Conservation (phyloP, 768 basidiomycete genomes). For the Panaeolus cyanescens region DNA sequence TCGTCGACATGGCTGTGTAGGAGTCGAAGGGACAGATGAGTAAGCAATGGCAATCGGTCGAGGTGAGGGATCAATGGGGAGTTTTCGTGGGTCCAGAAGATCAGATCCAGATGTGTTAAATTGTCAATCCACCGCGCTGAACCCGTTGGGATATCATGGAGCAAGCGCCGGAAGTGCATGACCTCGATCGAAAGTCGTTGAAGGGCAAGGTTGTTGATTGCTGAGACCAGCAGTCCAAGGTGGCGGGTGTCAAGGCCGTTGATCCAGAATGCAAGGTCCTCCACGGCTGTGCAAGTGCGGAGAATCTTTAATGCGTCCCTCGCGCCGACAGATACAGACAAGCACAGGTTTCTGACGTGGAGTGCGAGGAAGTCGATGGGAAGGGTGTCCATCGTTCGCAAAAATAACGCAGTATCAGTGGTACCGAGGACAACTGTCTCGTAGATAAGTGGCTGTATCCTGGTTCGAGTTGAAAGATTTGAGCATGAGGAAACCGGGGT, state of each 20-base stretch:
- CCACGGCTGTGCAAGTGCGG: slow-evolving; percentile 35
- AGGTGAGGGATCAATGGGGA: slow-evolving; percentile 28
- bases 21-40: slow-evolving; percentile 33
- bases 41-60: slow-evolving; percentile 26
- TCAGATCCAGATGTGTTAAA: slow-evolving; percentile 39
- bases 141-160: slow-evolving; percentile 8
- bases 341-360: slow-evolving; percentile 39
- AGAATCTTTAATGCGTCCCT: slow-evolving; percentile 32
- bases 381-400: slow-evolving; percentile 33
- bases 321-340: slow-evolving; percentile 33
- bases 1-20: slow-evolving; percentile 23
- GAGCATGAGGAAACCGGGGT: not conserved
- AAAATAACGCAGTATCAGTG: slow-evolving; percentile 32
- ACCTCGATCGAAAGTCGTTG: slow-evolving; percentile 36
- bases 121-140: slow-evolving; percentile 24
- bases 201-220: slow-evolving; percentile 30
- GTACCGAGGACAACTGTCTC: slow-evolving; percentile 36
- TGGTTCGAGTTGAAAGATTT: slow-evolving; percentile 15
- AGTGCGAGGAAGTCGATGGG: slow-evolving; percentile 35
- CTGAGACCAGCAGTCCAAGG: slow-evolving; percentile 17
- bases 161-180: slow-evolving; percentile 26
- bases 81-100: slow-evolving; percentile 32
- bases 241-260: slow-evolving; percentile 26
- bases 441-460: slow-evolving; percentile 42
- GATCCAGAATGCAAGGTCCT: slow-evolving; percentile 40